A percentile compares a stretch with the other conserved stretches of the same genome.
phyloP scores from a whole-genome alignment of 2,329 filamentous ascomycete species.

The Alternaria brassicicola region DNA sequence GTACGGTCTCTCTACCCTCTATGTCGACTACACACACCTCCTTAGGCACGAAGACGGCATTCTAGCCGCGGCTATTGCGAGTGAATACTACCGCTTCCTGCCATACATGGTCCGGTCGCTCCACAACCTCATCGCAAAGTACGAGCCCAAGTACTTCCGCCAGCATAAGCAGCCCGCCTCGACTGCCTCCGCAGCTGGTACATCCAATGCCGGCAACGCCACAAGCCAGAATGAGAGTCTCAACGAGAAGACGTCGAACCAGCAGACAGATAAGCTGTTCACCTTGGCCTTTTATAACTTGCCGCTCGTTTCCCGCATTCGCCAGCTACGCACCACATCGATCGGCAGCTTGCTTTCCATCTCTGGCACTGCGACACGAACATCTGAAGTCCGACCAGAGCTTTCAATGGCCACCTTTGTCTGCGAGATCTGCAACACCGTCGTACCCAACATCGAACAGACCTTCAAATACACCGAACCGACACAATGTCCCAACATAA shows the following conservation, averaged over 20 bases:
- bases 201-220: conserved; percentile 63
- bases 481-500: conserved; percentile 87
- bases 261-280: conserved; percentile 97
- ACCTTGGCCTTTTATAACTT: conserved; percentile 92
- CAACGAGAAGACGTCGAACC: conserved; percentile 79
- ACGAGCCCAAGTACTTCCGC: conserved; percentile 92
- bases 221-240: conserved; percentile 63
- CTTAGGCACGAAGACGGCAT: conserved; percentile 76
- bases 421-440: conserved; percentile 84
- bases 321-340: conserved; percentile 83
- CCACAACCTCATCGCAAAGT: conserved; percentile 91
- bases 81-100: conserved; percentile 92
- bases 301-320: conserved; percentile 82
- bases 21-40: conserved; percentile 87
- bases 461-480: conserved; percentile 98
- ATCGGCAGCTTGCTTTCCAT: conserved; percentile 95
- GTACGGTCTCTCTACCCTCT: conserved; percentile 81
- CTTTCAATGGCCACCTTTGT: conserved; percentile 89
- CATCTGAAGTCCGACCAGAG: conserved; percentile 94
- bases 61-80: conserved; percentile 83
- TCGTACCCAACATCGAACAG: conserved; percentile 91
- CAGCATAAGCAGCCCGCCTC: conserved; percentile 85
- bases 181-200: conserved; percentile 73
- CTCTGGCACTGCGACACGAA: conserved; percentile 94
- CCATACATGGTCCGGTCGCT: conserved; percentile 88